Base-by-base conservation (phyloP, 2,329 filamentous ascomycete genomes). In the Aspergillus neotritici region DNA sequence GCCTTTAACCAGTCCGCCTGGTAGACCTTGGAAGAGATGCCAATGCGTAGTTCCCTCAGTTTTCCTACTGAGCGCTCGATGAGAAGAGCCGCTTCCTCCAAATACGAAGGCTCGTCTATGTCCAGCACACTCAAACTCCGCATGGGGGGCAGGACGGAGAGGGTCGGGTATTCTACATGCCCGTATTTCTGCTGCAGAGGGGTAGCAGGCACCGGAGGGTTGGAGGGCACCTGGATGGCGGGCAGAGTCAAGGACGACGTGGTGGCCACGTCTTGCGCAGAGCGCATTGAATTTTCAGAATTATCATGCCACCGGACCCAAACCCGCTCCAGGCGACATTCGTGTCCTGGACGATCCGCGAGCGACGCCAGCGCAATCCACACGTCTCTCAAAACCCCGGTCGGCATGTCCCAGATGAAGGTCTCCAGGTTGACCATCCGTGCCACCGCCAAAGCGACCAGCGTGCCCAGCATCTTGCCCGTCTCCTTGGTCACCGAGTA, bases 321-420 rank as follows among this genome's bases (percentile, higher is more conserved):
- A 14, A 93, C 74, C 44, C 80, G 79, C 43, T 87, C 82, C 36
- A 93, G 70, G 34, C 83, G 82, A 57, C 83, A 83, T 32, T 78
- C 74, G 36, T 79, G 72, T 16, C 78, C 74, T 31, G 79, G 73
- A 15, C 78, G 73, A 54, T 85, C 77, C 31, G 79, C 81, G 10
- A 89, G 71, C 4, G 84, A 87, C 1, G 83, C 80, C 36, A 94
- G 73, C 15, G 86, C 83, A 59, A 88, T 78, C 78, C 88, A 93
- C 21, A 91, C 84, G 61, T 91, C 86, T 41, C 86, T 78, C 41
- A 89, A 68, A 13, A 93, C 84, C 1, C 87, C 87, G 0, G 87
- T 93, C 1, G 87, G 87, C 87, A 93, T 91, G 58, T 94, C 87
- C 87, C 87, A 93, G 3, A 87, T 75, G 57, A 93, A 93, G 0